Conservation (phyloP, 1,284 basidiomycete species). For the Lignosus rhinocerotis region DNA sequence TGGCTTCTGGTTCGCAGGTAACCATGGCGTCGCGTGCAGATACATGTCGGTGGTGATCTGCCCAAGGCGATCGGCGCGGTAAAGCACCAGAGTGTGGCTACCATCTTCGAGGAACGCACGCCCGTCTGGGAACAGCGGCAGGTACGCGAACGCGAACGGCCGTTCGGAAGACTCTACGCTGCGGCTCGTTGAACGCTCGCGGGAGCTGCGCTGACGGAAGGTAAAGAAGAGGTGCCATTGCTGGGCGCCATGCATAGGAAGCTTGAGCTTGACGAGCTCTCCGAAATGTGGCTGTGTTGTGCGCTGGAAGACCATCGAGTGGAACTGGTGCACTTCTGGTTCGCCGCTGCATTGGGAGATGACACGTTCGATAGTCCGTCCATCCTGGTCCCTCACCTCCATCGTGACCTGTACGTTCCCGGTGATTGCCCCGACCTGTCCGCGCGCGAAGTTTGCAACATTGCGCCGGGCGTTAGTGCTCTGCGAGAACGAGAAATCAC, state of each 20-base stretch:
- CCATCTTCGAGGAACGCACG: slow-evolving; percentile 90
- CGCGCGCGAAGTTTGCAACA: slow-evolving; percentile 61
- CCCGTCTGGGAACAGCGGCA: slow-evolving; percentile 83
- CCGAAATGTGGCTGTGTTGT: slow-evolving; percentile 89
- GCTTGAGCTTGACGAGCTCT: slow-evolving; percentile 87
- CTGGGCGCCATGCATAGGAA: slow-evolving; percentile 71
- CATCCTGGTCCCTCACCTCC: slow-evolving; percentile 82
- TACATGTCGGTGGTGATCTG: slow-evolving; percentile 71
- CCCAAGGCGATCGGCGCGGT: slow-evolving; percentile 70
- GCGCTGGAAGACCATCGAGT: slow-evolving; percentile 88
- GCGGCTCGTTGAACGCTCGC: slow-evolving; percentile 46
- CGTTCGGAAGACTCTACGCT: slow-evolving; percentile 53
- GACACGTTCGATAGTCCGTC: slow-evolving; percentile 71
- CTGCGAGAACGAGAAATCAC: slow-evolving; percentile 70
- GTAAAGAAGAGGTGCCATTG: slow-evolving; percentile 94
- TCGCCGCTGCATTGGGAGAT: slow-evolving; percentile 89
- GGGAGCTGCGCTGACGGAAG: slow-evolving; percentile 77
- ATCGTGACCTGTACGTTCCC: slow-evolving; percentile 89
- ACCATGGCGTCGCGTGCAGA: slow-evolving; percentile 63
- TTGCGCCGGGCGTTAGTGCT: slow-evolving; percentile 55
- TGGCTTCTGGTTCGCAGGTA: slow-evolving; percentile 52
- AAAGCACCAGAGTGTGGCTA: slow-evolving; percentile 82
- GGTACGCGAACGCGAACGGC: slow-evolving; percentile 91
- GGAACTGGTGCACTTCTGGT: slow-evolving; percentile 75
- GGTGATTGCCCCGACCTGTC: slow-evolving; percentile 50